Evolutionary conservation across 176 grass and related monocot species (phyloP).

Genomic region (Chrysopogon serrulatus): DNA sequence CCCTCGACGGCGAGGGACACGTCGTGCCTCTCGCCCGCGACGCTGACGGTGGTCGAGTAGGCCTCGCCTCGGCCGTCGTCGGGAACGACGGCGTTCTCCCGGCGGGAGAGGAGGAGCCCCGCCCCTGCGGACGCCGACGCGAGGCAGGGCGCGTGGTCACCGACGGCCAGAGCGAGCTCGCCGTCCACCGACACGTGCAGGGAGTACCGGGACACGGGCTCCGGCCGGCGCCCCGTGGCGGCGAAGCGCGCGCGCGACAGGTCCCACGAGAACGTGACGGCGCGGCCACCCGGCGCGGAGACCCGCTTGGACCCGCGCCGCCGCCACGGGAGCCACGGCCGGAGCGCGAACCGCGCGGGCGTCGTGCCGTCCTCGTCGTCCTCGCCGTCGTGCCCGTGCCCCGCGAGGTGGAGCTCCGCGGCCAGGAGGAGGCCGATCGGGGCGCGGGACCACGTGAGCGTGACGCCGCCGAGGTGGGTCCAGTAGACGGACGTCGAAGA

Average conservation of each 20-base stretch:
- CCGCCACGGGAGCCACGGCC: slow-evolving; percentile 42
- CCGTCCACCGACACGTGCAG: slow-evolving; percentile 45
- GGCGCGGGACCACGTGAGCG: slow-evolving; percentile 40
- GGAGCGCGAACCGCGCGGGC: slow-evolving; percentile 31
- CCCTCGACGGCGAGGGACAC: slow-evolving; percentile 44
- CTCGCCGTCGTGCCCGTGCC: not conserved
- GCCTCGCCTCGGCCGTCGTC: not conserved
- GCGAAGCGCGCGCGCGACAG: slow-evolving; percentile 42
- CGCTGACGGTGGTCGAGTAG: slow-evolving; percentile 40
- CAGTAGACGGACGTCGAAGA: slow-evolving; percentile 63
- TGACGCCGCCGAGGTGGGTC: slow-evolving; percentile 33
- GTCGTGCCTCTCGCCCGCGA: slow-evolving; percentile 42
- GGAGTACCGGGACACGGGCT: slow-evolving; percentile 45
- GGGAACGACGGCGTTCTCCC: slow-evolving; percentile 28
- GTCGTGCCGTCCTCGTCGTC: not conserved
- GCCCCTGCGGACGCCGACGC: not conserved
- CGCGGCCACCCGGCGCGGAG: not conserved
- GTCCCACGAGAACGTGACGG: slow-evolving; percentile 57
- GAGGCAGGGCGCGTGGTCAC: slow-evolving; percentile 35
- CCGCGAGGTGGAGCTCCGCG: slow-evolving; percentile 30
- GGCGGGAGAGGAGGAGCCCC: slow-evolving; percentile 35
- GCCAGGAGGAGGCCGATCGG: slow-evolving; percentile 35
- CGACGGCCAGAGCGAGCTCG: slow-evolving; percentile 50
- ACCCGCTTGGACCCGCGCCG: slow-evolving; percentile 29
- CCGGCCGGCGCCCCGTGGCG: slow-evolving; percentile 15